Evolutionary conservation across 345 rosid species (phyloP), one percentile per base, ranked within the genome.

Genomic region (Eucalyptus grandis): DNA sequence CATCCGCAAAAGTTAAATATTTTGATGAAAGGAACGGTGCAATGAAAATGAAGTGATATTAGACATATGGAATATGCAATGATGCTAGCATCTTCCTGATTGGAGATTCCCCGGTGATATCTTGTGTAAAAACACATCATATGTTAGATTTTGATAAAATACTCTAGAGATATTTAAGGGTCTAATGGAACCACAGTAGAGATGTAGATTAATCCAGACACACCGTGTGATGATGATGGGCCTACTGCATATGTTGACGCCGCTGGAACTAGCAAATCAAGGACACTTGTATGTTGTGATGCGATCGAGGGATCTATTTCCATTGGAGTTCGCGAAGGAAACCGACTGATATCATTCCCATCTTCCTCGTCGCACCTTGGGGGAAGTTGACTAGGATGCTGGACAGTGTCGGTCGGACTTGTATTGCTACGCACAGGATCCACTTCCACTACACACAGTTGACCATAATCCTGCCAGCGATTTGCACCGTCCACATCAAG

Each of bases 61-160:
- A 3, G 3, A 49, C 1, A 5, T 14, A 0, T 14, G 0, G 51
- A 49, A 49, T 5, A 2, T 49, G 51, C 51, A 14, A 5, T 0
- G 16, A 49, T 14, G 51, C 51, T 0, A 0, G 1, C 6, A 5
- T 0, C 0, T 49, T 49, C 51, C 51, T 14, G 51, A 49, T 49
- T 5, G 16, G 6, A 2, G 50, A 49, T 13, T 0, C 15, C 16
- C 16, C 0, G 2, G 1, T 43, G 8, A 44, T 14, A 49, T 49
- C 51, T 49, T 2, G 3, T 49, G 5, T 5, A 49, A 49, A 49
- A 49, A 14, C 3, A 14, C 51, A 49, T 49, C 51, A 49, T 49
- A 49, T 49, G 6, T 49, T 5, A 49, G 0, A 49, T 49, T 1
- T 49, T 0, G 0, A 5, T 5, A 49, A 2, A 14, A 49, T 14